Conservation (phyloP, 2,329 filamentous ascomycete genomes). For the Ophiosphaerella herpotricha region DNA sequence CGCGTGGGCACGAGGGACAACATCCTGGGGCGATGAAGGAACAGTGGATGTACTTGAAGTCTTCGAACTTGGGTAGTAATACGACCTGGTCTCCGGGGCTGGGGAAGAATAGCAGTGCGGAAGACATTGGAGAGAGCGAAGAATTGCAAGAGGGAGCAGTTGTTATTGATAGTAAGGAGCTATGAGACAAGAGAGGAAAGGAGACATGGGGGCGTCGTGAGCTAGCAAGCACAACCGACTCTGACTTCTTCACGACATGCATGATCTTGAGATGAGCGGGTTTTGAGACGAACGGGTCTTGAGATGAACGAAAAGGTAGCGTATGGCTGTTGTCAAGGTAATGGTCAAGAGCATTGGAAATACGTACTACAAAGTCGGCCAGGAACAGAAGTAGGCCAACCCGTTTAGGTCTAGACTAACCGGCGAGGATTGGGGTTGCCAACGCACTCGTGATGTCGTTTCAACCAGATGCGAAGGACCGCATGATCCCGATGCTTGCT, state of each 20-base stretch:
- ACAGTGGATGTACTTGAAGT: neutral
- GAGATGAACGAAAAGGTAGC: too few species aligned
- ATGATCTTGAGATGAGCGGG: too few species aligned
- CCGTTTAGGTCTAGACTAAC: neutral
- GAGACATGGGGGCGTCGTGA: too few species aligned
- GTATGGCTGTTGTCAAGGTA: too few species aligned
- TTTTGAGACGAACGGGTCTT: too few species aligned
- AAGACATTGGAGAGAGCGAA: too few species aligned
- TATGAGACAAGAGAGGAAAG: too few species aligned
- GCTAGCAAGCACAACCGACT: too few species aligned
- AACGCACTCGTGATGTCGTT: slow-evolving; percentile 29
- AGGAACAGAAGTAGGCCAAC: neutral
- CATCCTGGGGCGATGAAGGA: slow-evolving; percentile 22
- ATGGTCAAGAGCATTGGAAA: neutral
- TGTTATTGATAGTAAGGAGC: too few species aligned
- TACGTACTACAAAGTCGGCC: neutral
- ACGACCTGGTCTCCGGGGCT: neutral
- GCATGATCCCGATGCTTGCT: slow-evolving; percentile 18
- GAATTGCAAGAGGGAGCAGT: too few species aligned
- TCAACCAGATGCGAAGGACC: neutral
- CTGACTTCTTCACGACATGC: too few species aligned
- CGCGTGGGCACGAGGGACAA: slow-evolving; percentile 35
- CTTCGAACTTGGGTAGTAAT: neutral
- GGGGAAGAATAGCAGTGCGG: too few species aligned
- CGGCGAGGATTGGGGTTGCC: slow-evolving; percentile 19